A percentile compares a stretch with the other conserved stretches of the same genome.
Conservation (phyloP, 2,329 filamentous ascomycete genomes). For the Penicillium sp. region DNA sequence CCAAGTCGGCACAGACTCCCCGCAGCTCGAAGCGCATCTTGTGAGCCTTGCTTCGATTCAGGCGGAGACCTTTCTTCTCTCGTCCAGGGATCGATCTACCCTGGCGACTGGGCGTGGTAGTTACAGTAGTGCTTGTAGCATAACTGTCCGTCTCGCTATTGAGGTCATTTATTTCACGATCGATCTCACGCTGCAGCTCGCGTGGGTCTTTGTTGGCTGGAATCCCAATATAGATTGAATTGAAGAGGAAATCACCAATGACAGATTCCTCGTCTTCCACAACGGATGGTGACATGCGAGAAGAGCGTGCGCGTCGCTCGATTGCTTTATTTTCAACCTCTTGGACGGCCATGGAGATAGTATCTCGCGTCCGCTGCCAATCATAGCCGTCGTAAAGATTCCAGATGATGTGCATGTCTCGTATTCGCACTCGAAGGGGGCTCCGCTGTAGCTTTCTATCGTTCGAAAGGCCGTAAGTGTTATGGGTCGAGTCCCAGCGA, state of each 20-base stretch:
- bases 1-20: slow-evolving; percentile 79
- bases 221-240: slow-evolving; percentile 97
- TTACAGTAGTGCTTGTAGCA: slow-evolving; percentile 69
- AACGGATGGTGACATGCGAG: slow-evolving; percentile 58
- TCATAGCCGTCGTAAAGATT: slow-evolving; percentile 98
- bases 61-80: slow-evolving; percentile 64
- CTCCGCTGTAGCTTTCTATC: slow-evolving; percentile 65
- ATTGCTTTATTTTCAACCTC: slow-evolving; percentile 82
- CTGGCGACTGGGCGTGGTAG: slow-evolving; percentile 42
- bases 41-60: slow-evolving; percentile 85
- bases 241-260: slow-evolving; percentile 95
- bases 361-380: slow-evolving; percentile 84
- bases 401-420: slow-evolving; percentile 94
- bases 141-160: slow-evolving; percentile 89
- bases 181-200: slow-evolving; percentile 82
- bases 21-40: slow-evolving; percentile 95
- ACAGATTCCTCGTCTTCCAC: slow-evolving; percentile 77
- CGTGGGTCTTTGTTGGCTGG: slow-evolving; percentile 82
- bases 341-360: slow-evolving; percentile 84
- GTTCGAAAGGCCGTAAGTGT: slow-evolving; percentile 72
- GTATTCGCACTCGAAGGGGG: slow-evolving; percentile 76
- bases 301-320: slow-evolving; percentile 68
- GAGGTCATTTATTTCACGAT: slow-evolving; percentile 83
- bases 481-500: slow-evolving; percentile 78
- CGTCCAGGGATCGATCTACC: slow-evolving; percentile 41